A percentile compares a stretch with the other conserved stretches of the same genome.
Conservation (phyloP, 306 rosid species). For the Mimosa pudica region DNA sequence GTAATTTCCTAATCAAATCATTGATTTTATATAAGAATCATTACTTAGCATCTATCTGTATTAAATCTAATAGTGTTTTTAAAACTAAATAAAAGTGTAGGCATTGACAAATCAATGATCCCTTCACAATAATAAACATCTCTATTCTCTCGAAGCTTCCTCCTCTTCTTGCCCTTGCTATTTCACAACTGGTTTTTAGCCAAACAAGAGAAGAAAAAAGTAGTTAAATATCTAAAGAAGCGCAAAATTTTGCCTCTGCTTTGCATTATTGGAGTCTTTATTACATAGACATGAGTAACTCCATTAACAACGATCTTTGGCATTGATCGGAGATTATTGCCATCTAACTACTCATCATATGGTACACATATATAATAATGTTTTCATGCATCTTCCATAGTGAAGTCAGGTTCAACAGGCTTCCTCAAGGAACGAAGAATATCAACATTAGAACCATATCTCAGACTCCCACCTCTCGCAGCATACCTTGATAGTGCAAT, state of each 20-base stretch:
- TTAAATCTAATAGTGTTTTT: no score
- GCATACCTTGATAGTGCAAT: slow-evolving; percentile 9
- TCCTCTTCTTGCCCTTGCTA: no score
- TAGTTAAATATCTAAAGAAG: not conserved
- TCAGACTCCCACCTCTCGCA: slow-evolving; percentile 49
- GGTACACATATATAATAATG: not conserved
- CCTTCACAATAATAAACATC: no score
- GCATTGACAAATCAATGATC: no score
- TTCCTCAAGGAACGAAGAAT: slow-evolving; percentile 50
- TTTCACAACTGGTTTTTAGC: not conserved
- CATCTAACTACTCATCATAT: no score
- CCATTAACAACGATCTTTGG: not conserved
- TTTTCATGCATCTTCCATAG: slow-evolving; percentile 36
- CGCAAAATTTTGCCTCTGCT: slow-evolving; percentile 16
- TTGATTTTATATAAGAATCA: no score
- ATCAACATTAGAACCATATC: slow-evolving; percentile 45
- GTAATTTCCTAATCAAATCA: no score
- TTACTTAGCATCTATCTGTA: no score
- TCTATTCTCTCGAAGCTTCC: not conserved
- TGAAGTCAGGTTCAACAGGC: slow-evolving; percentile 62
- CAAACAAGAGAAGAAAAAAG: not conserved
- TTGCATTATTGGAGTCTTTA: not conserved
- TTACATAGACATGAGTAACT: not conserved
- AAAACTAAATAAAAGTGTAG: no score
- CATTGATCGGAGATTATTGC: not conserved